These are phyloP conservation scores for Penicillium verhagenii DNA, from an alignment of 495 filamentous ascomycete species.

Conservation along the genomic window DNA sequence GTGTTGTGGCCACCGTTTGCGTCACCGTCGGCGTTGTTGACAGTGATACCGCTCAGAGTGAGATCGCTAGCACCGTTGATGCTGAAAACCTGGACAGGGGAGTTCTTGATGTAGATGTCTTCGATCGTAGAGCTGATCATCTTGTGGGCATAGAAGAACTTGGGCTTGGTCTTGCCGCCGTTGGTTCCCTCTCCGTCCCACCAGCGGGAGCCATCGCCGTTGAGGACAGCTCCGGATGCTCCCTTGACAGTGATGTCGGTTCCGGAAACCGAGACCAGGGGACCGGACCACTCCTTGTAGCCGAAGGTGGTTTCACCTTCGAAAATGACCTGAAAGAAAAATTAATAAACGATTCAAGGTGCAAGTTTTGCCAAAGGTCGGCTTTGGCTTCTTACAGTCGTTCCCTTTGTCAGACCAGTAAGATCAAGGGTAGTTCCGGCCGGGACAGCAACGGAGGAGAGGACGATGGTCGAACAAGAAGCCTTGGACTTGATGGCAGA, in stretches of 20 bases:
- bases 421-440: slow-evolving; percentile 53
- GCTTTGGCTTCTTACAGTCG: slow-evolving; percentile 27
- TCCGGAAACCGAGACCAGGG: slow-evolving; percentile 48
- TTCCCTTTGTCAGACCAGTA: slow-evolving; percentile 43
- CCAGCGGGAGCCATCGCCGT: slow-evolving; percentile 46
- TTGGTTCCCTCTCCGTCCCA: slow-evolving; percentile 55
- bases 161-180: slow-evolving; percentile 57
- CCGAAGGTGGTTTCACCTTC: slow-evolving; percentile 52
- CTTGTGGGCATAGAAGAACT: slow-evolving; percentile 55
- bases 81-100: slow-evolving; percentile 62
- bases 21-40: slow-evolving; percentile 61
- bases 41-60: slow-evolving; percentile 51
- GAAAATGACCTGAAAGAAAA: slow-evolving; percentile 46
- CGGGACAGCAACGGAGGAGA: slow-evolving; percentile 50
- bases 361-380: not conserved
- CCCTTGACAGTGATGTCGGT: slow-evolving; percentile 46
- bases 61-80: slow-evolving; percentile 51
- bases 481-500: slow-evolving; percentile 41
- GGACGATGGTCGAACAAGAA: slow-evolving; percentile 51
- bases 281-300: slow-evolving; percentile 53
- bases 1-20: slow-evolving; percentile 57
- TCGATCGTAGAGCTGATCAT: slow-evolving; percentile 42
- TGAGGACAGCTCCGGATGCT: slow-evolving; percentile 39
- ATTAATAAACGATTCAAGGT: not conserved
- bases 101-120: slow-evolving; percentile 51